phyloP scores from a whole-genome alignment of 2,329 filamentous ascomycete genomes.

The Hymenoscyphus occultus region DNA sequence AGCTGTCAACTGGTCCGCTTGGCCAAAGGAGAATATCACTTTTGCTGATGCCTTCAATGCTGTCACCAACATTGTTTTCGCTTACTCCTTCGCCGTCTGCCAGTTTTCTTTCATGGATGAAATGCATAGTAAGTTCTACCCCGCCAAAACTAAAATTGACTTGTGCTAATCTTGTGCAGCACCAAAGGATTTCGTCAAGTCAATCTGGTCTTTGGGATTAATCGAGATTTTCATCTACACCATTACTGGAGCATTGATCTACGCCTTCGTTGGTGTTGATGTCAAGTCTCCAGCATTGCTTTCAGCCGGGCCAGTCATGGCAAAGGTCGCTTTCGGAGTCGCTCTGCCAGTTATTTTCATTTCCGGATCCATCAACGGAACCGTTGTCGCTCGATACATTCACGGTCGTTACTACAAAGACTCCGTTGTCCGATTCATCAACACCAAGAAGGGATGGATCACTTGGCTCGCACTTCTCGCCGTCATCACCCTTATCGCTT shows the following conservation, averaged over 20 bases:
- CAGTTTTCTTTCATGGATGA: constrained; percentile 35
- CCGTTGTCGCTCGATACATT: constrained; percentile 44
- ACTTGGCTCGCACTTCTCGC: constrained; percentile 58
- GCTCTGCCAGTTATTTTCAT: constrained; percentile 61
- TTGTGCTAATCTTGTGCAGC: not conserved
- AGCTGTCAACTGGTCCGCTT: constrained; percentile 25
- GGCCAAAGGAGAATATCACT: constrained; percentile 34
- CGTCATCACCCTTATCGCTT: constrained; percentile 57
- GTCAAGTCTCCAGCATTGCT: constrained; percentile 59
- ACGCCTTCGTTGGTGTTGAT: constrained; percentile 53
- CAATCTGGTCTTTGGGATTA: constrained; percentile 49
- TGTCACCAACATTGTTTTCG: constrained; percentile 58
- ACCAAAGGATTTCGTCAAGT: constrained; percentile 37
- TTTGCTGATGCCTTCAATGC: constrained; percentile 48
- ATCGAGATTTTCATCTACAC: constrained; percentile 56
- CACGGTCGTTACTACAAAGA: constrained; percentile 31
- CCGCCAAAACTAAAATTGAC: not conserved
- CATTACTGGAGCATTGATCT: constrained; percentile 56
- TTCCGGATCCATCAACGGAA: constrained; percentile 58
- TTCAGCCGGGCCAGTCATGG: constrained; percentile 48
- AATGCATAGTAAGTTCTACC: constrained; percentile 29
- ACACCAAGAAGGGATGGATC: constrained; percentile 30
- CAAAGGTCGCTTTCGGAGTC: constrained; percentile 58
- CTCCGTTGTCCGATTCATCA: constrained; percentile 25
- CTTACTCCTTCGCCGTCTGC: constrained; percentile 44